Percentiles rank a stretch among this genome's conserved stretches.
phyloP scores from a whole-genome alignment of 1,284 basidiomycete genomes.

The Cutaneotrichosporon daszewskae region DNA sequence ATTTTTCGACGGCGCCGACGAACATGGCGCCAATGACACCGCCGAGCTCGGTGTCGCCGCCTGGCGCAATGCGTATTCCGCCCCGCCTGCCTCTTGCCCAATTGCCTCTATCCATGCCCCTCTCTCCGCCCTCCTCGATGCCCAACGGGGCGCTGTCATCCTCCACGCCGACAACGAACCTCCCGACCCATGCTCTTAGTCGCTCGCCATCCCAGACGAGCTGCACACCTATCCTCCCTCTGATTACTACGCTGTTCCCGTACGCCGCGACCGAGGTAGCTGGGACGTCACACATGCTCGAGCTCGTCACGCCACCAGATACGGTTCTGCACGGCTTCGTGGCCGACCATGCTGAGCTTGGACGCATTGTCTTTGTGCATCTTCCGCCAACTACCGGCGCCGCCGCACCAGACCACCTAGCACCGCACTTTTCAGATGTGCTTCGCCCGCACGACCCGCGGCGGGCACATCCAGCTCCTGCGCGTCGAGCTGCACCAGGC shows the following conservation, averaged over 20 bases:
- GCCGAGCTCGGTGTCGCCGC: conserved; percentile 2
- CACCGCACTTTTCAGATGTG: conserved; percentile 41
- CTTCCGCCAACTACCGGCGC: conserved; percentile 26
- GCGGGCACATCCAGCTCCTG: conserved; percentile 17
- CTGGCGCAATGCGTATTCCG: conserved; percentile 2
- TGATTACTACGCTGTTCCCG: conserved; percentile 42
- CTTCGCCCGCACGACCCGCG: conserved; percentile 39
- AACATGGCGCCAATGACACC: neutral
- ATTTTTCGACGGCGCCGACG: neutral
- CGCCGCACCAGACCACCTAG: conserved; percentile 24
- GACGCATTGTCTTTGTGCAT: conserved; percentile 39
- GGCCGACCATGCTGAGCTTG: conserved; percentile 24
- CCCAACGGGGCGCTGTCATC: too few relatives aligned
- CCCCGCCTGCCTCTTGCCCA: neutral
- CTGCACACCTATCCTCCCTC: conserved; percentile 25
- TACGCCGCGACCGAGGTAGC: conserved; percentile 30
- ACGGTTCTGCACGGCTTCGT: conserved; percentile 39
- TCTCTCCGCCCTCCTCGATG: conserved; percentile 5
- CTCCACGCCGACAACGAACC: too few relatives aligned
- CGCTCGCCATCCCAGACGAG: too few relatives aligned
- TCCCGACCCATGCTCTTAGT: neutral
- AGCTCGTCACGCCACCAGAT: conserved; percentile 42
- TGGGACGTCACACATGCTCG: conserved; percentile 27
- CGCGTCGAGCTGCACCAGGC: too few relatives aligned
- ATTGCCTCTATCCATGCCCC: neutral